Conservation (phyloP, 108 stramenopile species). For the Fragilariopsis cylindrus region DNA sequence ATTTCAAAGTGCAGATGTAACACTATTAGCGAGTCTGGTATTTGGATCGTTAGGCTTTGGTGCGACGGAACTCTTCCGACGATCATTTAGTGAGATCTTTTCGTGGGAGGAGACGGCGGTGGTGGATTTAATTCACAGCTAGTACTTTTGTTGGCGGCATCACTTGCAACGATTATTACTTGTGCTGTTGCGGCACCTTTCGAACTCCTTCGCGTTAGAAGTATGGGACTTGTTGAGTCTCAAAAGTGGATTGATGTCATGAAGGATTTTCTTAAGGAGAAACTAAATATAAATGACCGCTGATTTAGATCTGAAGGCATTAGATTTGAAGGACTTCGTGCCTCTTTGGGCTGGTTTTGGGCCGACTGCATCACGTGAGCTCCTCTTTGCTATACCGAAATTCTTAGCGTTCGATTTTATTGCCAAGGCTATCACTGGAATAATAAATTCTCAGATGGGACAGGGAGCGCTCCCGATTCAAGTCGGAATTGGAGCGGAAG, state of each 20-base stretch:
- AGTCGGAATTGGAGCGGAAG: slow-evolving; percentile 76
- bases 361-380: slow-evolving; percentile 82
- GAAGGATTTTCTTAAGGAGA: slow-evolving; percentile 57
- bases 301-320: slow-evolving; percentile 6
- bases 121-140: slow-evolving; percentile 45
- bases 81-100: slow-evolving; percentile 75
- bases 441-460: slow-evolving; percentile 55
- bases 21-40: slow-evolving; percentile 79
- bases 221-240: slow-evolving; percentile 67
- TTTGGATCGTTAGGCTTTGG: slow-evolving; percentile 91
- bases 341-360: slow-evolving; percentile 78
- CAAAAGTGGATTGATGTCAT: slow-evolving; percentile 58
- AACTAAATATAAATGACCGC: background rate
- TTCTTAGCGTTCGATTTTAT: slow-evolving; percentile 84
- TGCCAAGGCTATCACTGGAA: slow-evolving; percentile 47
- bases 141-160: slow-evolving; percentile 70
- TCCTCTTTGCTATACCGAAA: slow-evolving; percentile 86
- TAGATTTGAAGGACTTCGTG: slow-evolving; percentile 31
- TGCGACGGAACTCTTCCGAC: slow-evolving; percentile 87
- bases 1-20: slow-evolving; percentile 90
- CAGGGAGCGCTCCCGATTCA: slow-evolving; percentile 65
- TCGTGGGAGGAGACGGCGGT: slow-evolving; percentile 39
- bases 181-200: slow-evolving; percentile 30
- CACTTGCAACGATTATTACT: slow-evolving; percentile 54
- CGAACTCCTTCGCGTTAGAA: slow-evolving; percentile 61